Evolutionary conservation across 2,329 filamentous ascomycete genomes (phyloP).

Genomic region (Chrysoporthe cubensis): DNA sequence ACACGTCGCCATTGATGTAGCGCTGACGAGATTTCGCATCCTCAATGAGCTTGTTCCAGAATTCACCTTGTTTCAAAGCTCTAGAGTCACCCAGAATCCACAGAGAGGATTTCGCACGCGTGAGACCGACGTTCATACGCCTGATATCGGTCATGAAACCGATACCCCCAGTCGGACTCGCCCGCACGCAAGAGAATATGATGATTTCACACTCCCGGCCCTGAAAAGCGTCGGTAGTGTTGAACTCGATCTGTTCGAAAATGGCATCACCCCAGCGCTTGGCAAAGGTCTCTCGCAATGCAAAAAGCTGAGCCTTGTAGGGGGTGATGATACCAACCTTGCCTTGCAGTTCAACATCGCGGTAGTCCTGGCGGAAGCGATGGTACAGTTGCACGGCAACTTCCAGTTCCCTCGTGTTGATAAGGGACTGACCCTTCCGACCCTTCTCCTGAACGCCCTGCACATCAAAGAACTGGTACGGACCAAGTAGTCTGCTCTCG

Average conservation of each 20-base stretch:
- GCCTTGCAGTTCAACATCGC: slow-evolving; percentile 69
- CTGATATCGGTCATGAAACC: slow-evolving; percentile 98
- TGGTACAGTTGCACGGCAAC: slow-evolving; percentile 86
- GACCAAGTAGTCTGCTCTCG: slow-evolving; percentile 75
- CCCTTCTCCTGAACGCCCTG: slow-evolving; percentile 83
- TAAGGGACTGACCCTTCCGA: slow-evolving; percentile 82
- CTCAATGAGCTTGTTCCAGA: slow-evolving; percentile 85
- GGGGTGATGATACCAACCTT: slow-evolving; percentile 98
- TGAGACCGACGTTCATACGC: slow-evolving; percentile 98
- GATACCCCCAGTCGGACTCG: slow-evolving; percentile 89
- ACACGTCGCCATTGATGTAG: slow-evolving; percentile 71
- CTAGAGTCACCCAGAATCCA: slow-evolving; percentile 95
- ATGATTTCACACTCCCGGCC: slow-evolving; percentile 97
- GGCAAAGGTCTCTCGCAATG: slow-evolving; percentile 76
- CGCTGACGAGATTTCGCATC: slow-evolving; percentile 75
- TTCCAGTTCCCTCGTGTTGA: slow-evolving; percentile 86
- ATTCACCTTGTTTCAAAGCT: slow-evolving; percentile 83
- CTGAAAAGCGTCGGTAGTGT: slow-evolving; percentile 98
- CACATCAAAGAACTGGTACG: slow-evolving; percentile 97
- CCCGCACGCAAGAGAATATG: slow-evolving; percentile 97
- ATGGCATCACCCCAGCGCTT: slow-evolving; percentile 75
- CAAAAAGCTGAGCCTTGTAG: slow-evolving; percentile 89
- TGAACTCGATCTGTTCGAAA: slow-evolving; percentile 86
- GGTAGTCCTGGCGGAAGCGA: slow-evolving; percentile 75
- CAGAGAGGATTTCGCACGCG: slow-evolving; percentile 91